Evolutionary conservation across 2,329 filamentous ascomycete genomes (phyloP).

Genomic region (Aspergillus viridinutans): DNA sequence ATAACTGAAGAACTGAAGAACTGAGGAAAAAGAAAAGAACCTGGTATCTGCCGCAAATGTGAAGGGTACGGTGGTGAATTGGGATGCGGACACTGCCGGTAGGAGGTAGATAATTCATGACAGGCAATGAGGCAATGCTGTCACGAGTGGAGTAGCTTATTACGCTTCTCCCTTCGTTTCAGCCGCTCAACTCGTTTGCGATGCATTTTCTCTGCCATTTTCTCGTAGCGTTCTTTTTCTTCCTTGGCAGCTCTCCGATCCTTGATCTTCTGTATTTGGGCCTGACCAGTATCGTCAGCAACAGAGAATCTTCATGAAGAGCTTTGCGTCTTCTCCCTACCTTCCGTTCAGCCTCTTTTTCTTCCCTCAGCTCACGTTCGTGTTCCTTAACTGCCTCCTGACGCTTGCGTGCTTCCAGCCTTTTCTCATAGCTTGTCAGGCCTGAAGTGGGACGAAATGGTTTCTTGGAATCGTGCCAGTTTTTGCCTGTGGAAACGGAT

Average conservation of each 20-base stretch:
- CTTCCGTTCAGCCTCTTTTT: constrained; percentile 85
- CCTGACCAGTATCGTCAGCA: constrained; percentile 45
- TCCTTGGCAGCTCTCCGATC: constrained; percentile 85
- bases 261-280: constrained; percentile 72
- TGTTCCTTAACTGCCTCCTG: constrained; percentile 79
- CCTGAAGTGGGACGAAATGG: constrained; percentile 80
- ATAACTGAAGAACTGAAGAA: neutral
- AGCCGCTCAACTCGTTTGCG: constrained; percentile 87
- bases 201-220: constrained; percentile 98
- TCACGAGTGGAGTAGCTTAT: constrained; percentile 45
- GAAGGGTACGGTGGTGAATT: neutral
- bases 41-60: neutral
- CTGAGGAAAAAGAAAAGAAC: neutral
- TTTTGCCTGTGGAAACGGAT: constrained; percentile 64
- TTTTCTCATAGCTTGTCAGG: constrained; percentile 72
- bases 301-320: neutral
- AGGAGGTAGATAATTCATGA: neutral
- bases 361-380: constrained; percentile 92
- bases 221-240: constrained; percentile 86
- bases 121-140: constrained; percentile 2
- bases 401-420: constrained; percentile 65
- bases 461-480: constrained; percentile 82
- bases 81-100: neutral
- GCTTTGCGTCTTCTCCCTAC: constrained; percentile 47
- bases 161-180: constrained; percentile 95